A percentile compares a stretch with the other conserved stretches of the same genome.
Evolutionary conservation across 2,329 filamentous ascomycete genomes (phyloP).

Genomic region (Botrytis sinoallii): DNA sequence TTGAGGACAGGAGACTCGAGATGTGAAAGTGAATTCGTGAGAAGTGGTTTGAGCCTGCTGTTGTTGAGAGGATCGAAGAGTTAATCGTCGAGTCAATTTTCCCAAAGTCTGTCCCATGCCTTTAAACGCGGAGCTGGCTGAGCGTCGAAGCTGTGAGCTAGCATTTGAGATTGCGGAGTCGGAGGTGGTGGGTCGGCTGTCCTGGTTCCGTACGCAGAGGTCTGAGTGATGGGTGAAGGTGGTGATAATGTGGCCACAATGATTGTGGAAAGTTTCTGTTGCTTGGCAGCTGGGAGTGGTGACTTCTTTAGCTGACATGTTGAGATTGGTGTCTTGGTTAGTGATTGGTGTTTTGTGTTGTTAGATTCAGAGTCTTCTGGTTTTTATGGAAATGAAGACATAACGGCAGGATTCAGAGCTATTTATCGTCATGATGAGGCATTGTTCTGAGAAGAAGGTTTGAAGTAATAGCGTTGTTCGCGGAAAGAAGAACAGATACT

Average conservation of each 20-base stretch:
- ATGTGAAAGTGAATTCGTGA: background rate
- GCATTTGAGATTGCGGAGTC: background rate
- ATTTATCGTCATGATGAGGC: background rate
- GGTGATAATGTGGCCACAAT: background rate
- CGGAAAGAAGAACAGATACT: background rate
- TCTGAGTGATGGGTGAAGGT: background rate
- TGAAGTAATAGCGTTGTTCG: background rate
- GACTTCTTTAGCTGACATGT: background rate
- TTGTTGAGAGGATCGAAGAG: background rate
- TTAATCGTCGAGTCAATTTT: background rate
- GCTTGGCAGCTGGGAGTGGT: background rate
- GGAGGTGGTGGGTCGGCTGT: background rate
- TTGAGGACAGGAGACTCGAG: background rate
- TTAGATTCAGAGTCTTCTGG: background rate
- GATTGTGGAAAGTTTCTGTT: background rate
- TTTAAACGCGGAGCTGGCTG: background rate
- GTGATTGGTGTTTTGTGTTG: background rate
- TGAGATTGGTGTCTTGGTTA: background rate
- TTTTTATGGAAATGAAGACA: background rate
- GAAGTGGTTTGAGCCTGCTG: background rate
- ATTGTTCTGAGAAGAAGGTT: background rate
- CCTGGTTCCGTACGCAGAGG: background rate
- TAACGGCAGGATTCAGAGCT: background rate
- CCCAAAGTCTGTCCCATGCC: background rate
- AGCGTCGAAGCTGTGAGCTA: background rate